These are phyloP conservation scores for Holtermanniella nyarrowii DNA, from an alignment of 768 basidiomycete species.

Conservation along the genomic window DNA sequence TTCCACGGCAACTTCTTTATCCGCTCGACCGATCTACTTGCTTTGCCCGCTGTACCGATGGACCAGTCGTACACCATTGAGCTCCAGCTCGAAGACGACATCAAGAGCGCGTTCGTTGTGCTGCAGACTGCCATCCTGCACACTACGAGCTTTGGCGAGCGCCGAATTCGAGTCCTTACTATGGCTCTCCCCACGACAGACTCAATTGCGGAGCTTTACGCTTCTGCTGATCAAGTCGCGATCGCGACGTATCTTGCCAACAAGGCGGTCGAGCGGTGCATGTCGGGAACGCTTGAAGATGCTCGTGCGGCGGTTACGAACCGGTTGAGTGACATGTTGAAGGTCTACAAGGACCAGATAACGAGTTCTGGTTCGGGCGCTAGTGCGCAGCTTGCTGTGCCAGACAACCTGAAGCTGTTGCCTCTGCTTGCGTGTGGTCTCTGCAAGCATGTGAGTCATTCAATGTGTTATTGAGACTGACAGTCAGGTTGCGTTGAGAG, in stretches of 20 bases:
- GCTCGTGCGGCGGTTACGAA: conserved; percentile 73
- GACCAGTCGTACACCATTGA: conserved; percentile 96
- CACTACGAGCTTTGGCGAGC: conserved; percentile 75
- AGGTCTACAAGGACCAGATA: conserved; percentile 90
- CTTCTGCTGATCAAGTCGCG: conserved; percentile 80
- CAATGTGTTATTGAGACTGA: not conserved
- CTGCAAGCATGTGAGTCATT: conserved; percentile 70
- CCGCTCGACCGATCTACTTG: conserved; percentile 87
- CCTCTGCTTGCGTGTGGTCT: conserved; percentile 81
- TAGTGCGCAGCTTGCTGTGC: conserved; percentile 81
- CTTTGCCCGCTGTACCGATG: conserved; percentile 91
- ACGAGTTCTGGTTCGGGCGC: conserved; percentile 87
- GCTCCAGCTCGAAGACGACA: conserved; percentile 85
- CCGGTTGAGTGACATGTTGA: conserved; percentile 71
- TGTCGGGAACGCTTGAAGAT: conserved; percentile 79
- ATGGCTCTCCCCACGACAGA: conserved; percentile 77
- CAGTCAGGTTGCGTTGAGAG: conserved; percentile 73
- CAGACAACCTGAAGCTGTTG: conserved; percentile 89
- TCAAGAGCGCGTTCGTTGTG: conserved; percentile 82
- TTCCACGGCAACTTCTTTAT: conserved; percentile 99
- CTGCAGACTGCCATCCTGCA: conserved; percentile 90
- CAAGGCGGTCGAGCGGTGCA: conserved; percentile 82
- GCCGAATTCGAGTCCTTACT: conserved; percentile 83
- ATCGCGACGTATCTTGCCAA: conserved; percentile 73
- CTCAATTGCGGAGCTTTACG: conserved; percentile 78